Conservation (phyloP, 345 rosid genomes). For the Carallia pectinifolia region DNA sequence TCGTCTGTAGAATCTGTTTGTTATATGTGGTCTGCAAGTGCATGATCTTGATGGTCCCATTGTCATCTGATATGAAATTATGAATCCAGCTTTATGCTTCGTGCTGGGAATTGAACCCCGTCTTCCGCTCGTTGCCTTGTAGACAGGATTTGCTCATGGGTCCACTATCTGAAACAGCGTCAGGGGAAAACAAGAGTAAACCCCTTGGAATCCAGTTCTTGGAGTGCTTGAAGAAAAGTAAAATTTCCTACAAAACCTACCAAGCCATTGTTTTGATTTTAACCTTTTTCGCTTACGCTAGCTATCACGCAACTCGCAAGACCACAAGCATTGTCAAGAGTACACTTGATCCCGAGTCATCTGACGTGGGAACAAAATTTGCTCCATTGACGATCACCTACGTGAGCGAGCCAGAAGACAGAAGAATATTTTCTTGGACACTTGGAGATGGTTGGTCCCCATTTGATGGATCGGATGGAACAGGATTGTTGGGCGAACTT, state of each 20-base stretch:
- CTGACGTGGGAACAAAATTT: slow-evolving; percentile 34
- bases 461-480: slow-evolving; percentile 65
- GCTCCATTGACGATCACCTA: slow-evolving; percentile 34
- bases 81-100: slow-evolving; percentile 6
- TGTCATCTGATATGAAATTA: not conserved
- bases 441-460: slow-evolving; percentile 86
- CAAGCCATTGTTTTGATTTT: slow-evolving; percentile 81
- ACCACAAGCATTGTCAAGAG: slow-evolving; percentile 92
- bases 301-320: slow-evolving; percentile 86
- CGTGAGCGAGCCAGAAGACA: slow-evolving; percentile 25
- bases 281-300: slow-evolving; percentile 73
- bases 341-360: slow-evolving; percentile 71
- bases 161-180: slow-evolving; percentile 33
- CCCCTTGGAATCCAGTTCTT: slow-evolving; percentile 65
- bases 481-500: slow-evolving; percentile 76
- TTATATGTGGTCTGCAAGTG: too few relatives aligned
- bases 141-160: slow-evolving; percentile 38
- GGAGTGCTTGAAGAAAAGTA: slow-evolving; percentile 43
- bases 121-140: too few relatives aligned
- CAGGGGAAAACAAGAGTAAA: slow-evolving; percentile 31
- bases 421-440: slow-evolving; percentile 23
- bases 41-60: not conserved
- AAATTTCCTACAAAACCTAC: slow-evolving; percentile 58
- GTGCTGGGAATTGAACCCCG: not conserved
- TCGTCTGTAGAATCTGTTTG: too few relatives aligned